These are phyloP conservation scores for Hypericum androsaemum DNA, from an alignment of 345 rosid species.

Conservation along the genomic window DNA sequence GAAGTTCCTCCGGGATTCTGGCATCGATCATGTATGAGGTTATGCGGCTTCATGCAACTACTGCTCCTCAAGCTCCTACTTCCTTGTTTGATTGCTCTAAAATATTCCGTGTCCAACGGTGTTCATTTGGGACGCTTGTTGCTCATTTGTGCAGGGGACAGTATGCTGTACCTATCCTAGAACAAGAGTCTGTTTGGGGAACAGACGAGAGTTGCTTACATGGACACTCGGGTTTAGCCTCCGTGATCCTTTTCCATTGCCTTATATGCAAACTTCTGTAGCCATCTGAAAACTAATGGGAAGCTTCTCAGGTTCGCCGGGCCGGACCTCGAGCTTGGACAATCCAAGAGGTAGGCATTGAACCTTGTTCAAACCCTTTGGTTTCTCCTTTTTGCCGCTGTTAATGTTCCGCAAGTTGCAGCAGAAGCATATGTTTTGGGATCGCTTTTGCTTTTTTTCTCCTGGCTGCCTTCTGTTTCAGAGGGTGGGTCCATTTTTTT, in stretches of 20 bases:
- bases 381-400: not conserved
- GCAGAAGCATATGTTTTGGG: too few species aligned
- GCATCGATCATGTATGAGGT: constrained; percentile 62
- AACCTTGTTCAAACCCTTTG: not conserved
- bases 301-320: constrained; percentile 79
- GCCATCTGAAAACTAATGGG: constrained; percentile 48
- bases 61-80: constrained; percentile 8
- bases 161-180: constrained; percentile 89
- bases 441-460: too few species aligned
- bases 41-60: constrained; percentile 97
- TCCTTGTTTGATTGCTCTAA: not conserved
- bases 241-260: not conserved
- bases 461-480: too few species aligned
- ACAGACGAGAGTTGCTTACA: constrained; percentile 93
- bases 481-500: too few species aligned
- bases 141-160: constrained; percentile 56
- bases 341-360: constrained; percentile 66
- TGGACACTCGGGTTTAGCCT: constrained; percentile 81
- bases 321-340: constrained; percentile 99
- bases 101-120: not conserved
- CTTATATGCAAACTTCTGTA: not conserved
- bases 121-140: constrained; percentile 11
- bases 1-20: constrained; percentile 73
- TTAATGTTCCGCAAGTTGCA: too few species aligned
- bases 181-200: constrained; percentile 97